Percentiles rank a stretch among this genome's conserved stretches.
Evolutionary conservation across 2,329 filamentous ascomycete species (phyloP).

Genomic region (Cordyceps cicadae): DNA sequence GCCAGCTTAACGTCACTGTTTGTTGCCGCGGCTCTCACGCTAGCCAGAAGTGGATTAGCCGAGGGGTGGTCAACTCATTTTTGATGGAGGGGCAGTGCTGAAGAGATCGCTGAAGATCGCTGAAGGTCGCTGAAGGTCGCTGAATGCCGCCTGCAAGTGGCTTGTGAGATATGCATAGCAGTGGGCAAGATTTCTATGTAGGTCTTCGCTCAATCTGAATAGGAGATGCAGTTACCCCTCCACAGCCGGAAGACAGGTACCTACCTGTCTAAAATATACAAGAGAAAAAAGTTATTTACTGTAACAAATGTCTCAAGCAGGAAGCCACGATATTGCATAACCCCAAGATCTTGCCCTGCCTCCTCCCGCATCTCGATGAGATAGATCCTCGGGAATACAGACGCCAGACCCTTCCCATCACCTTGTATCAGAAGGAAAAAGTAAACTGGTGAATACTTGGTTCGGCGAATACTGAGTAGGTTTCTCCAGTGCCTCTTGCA

Average conservation of each 20-base stretch:
- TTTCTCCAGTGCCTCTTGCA: not conserved
- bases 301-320: not conserved
- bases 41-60: not conserved
- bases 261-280: not conserved
- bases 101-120: not conserved
- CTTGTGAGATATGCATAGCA: too few relatives aligned
- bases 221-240: not conserved
- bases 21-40: not conserved
- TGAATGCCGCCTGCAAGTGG: not conserved
- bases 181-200: too few relatives aligned
- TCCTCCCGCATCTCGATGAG: not conserved
- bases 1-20: not conserved
- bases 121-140: too few relatives aligned
- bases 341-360: not conserved
- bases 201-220: too few relatives aligned
- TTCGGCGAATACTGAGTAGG: not conserved
- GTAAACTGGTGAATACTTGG: not conserved
- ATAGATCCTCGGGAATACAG: not conserved
- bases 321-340: too few relatives aligned
- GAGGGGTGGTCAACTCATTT: not conserved
- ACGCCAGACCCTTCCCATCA: not conserved
- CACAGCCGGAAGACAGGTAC: not conserved
- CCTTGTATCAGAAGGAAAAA: not conserved
- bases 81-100: not conserved
- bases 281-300: too few relatives aligned